Base-by-base conservation (phyloP, 1,284 basidiomycete species). In the Wallemia mellicola region DNA sequence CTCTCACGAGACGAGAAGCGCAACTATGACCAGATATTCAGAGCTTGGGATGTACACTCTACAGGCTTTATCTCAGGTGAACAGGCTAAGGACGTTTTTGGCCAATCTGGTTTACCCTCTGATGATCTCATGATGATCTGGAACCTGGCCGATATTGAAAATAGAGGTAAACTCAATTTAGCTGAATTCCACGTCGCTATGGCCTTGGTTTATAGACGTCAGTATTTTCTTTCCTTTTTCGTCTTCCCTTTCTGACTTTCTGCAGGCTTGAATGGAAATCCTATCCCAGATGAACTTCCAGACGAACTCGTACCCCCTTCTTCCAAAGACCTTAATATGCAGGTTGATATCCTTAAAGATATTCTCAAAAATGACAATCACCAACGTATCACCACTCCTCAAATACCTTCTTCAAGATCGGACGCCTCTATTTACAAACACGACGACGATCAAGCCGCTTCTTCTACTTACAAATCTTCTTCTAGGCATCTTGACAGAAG, bases 121-220 rank as follows among this genome's bases (percentile, higher is more conserved):
- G 86, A 94, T 62, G 86, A 92, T 67, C 74, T 99, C 27, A 92
- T 91, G 64, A 81, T 83, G 67, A 86, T 98, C 63, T 99, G 94
- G 92, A 82, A 80, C 27, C 76, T 94, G 9, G 84, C 87, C 26
- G 89, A 95, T 70, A 77, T 77, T 48, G 83, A 88, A 65, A 87
- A 94, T 71, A 80, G 86, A 32, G 89, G 89, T 28, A 91, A 88
- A 71, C 77, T 95, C 61, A 96, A 95, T 67, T 74, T 92, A 55
- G 84, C 87, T 25, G 92, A 98, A 69, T 99, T 99, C 70, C 89
- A 98, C 68, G 86, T 96, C 60, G 94, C 92, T 1, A 99, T 99
- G 92, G 91, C 86, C 61, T 75, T 98, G 60, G 95, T 98, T 68
- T 96, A 92, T 72, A 81, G 92, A 66, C 77, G 88, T 91, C 71